A percentile compares a stretch with the other conserved stretches of the same genome.
Conservation (phyloP, 2,329 filamentous ascomycete species). For the Exophiala viscosa region DNA sequence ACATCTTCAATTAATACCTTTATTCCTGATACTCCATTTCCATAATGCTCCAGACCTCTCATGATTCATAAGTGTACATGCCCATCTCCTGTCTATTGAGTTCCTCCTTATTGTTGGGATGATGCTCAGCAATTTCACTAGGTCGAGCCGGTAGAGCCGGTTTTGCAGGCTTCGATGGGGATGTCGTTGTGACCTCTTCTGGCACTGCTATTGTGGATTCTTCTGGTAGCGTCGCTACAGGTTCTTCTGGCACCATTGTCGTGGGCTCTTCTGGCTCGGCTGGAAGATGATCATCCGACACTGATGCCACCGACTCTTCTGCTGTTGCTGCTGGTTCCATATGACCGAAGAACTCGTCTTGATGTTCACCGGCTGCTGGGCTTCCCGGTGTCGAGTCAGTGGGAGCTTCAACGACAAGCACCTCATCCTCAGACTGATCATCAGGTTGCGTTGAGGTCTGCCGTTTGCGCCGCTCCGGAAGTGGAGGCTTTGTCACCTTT, state of each 20-base stretch:
- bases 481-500: conserved; percentile 35
- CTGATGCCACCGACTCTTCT: neutral
- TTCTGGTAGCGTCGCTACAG: no score
- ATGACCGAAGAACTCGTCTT: conserved; percentile 29
- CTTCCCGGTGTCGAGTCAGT: conserved; percentile 59
- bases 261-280: neutral
- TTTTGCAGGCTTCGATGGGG: neutral
- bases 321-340: conserved; percentile 14
- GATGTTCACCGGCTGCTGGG: conserved; percentile 38
- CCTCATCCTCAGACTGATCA: conserved; percentile 42
- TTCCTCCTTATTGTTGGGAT: conserved; percentile 7
- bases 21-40: no score
- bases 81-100: conserved; percentile 15
- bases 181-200: no score
- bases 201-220: no score
- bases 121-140: neutral
- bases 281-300: no score
- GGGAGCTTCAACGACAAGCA: conserved; percentile 65
- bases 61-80: conserved; percentile 11
- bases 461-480: conserved; percentile 45
- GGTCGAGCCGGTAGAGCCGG: conserved; percentile 1
- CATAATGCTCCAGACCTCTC: no score
- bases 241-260: no score
- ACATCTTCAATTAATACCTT: no score
- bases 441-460: conserved; percentile 33